Percentiles rank a stretch among this genome's conserved stretches.
Conservation (phyloP, 305 asterid genomes). For the Solanum aculeatissimum region DNA sequence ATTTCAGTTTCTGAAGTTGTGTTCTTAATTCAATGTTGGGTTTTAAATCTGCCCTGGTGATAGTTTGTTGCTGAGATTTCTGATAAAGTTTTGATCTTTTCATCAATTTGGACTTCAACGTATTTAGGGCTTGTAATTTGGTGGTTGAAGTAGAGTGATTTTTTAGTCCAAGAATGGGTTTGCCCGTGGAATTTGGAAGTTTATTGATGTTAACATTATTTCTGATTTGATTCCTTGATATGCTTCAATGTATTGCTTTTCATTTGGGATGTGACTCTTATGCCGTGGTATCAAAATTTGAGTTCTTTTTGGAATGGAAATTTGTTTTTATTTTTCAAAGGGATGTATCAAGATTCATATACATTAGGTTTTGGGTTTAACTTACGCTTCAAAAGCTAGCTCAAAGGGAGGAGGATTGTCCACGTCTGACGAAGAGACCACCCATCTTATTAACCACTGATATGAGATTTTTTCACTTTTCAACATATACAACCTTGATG, state of each 20-base stretch:
- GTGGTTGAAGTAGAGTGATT: not conserved
- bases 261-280: not conserved
- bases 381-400: not conserved
- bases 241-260: not conserved
- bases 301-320: not conserved
- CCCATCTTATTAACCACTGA: not conserved
- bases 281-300: not conserved
- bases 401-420: not conserved
- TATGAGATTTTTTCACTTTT: not conserved
- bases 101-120: not conserved
- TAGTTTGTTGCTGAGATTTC: not conserved
- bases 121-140: constrained; percentile 1
- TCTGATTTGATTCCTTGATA: not conserved
- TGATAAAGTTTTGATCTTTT: not conserved
- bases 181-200: not conserved
- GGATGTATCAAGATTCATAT: not conserved
- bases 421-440: not conserved
- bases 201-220: not conserved
- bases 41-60: not conserved
- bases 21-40: not conserved
- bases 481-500: not conserved
- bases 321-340: too few relatives aligned
- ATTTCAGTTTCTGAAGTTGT: not conserved
- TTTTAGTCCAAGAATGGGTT: not conserved
- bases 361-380: not conserved